Percentiles rank a stretch among this genome's conserved stretches.
Evolutionary conservation across 1,284 basidiomycete genomes (phyloP).

Genomic region (Moniliophthora roreri): DNA sequence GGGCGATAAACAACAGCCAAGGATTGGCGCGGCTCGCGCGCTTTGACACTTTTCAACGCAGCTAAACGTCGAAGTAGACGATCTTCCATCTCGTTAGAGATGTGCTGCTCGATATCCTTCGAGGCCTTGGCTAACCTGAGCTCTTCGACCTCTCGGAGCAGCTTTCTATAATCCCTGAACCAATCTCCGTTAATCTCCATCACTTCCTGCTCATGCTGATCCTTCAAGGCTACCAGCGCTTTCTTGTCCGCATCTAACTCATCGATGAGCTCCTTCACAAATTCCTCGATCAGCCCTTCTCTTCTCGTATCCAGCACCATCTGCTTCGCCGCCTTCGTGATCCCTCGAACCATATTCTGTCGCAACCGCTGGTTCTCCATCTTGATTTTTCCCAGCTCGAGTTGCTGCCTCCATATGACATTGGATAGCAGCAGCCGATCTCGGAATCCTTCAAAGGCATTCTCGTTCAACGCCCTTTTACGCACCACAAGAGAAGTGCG

Average conservation of each 20-base stretch:
- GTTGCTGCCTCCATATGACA: constrained; percentile 31
- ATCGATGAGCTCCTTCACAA: constrained; percentile 36
- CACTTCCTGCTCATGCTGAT: constrained; percentile 35
- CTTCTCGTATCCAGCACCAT: constrained; percentile 42
- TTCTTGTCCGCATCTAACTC: constrained; percentile 35
- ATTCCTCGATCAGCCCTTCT: constrained; percentile 40
- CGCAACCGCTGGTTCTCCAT: constrained; percentile 33
- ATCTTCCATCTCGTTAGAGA: constrained; percentile 38
- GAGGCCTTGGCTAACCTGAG: constrained; percentile 34
- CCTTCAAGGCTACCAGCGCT: constrained; percentile 25
- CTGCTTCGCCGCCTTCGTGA: constrained; percentile 38
- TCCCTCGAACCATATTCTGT: constrained; percentile 30
- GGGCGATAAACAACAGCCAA: background rate
- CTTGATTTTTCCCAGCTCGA: background rate
- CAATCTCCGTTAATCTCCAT: constrained; percentile 37
- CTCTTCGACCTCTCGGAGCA: constrained; percentile 32
- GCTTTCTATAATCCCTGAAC: constrained; percentile 33
- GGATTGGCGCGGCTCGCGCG: background rate
- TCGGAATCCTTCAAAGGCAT: constrained; percentile 36
- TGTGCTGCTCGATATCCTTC: constrained; percentile 34
- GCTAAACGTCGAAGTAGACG: background rate
- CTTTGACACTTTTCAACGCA: background rate
- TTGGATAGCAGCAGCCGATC: constrained; percentile 36
- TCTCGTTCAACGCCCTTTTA: constrained; percentile 20
- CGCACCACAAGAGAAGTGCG: constrained; percentile 19